These are phyloP conservation scores for Psilocybe cubensis DNA, from an alignment of 768 basidiomycete species.

Conservation along the genomic window DNA sequence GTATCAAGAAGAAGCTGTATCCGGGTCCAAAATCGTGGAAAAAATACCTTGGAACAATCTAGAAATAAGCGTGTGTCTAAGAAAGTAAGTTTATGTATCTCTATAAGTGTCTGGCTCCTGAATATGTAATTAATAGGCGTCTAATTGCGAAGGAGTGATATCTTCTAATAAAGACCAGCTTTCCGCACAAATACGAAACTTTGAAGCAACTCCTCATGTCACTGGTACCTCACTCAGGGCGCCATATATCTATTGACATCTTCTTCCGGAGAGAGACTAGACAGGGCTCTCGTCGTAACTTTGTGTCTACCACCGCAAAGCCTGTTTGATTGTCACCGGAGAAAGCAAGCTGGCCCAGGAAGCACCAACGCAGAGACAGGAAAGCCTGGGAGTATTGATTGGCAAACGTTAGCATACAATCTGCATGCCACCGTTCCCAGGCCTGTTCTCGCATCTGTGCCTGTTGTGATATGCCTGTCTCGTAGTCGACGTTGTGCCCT, in stretches of 20 bases:
- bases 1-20: too few relatives aligned
- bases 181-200: too few relatives aligned
- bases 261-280: slow-evolving; percentile 12
- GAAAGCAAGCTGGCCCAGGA: slow-evolving; percentile 26
- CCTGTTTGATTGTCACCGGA: not conserved
- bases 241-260: slow-evolving; percentile 14
- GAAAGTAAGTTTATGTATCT: too few relatives aligned
- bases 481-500: slow-evolving; percentile 8
- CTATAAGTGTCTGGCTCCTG: too few relatives aligned
- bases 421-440: slow-evolving; percentile 35
- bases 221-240: slow-evolving; percentile 16
- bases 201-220: too few relatives aligned
- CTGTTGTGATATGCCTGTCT: slow-evolving; percentile 10
- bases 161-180: too few relatives aligned
- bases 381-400: slow-evolving; percentile 21
- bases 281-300: slow-evolving; percentile 7
- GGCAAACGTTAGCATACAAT: slow-evolving; percentile 23
- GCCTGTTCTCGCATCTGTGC: slow-evolving; percentile 18
- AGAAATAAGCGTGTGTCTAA: too few relatives aligned
- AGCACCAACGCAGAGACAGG: slow-evolving; percentile 24
- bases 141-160: not conserved
- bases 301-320: not conserved
- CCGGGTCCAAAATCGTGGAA: too few relatives aligned
- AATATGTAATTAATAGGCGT: not conserved
- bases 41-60: too few relatives aligned